Conservation (phyloP, 2,329 filamentous ascomycete genomes). For the Macroventuria anomochaeta region DNA sequence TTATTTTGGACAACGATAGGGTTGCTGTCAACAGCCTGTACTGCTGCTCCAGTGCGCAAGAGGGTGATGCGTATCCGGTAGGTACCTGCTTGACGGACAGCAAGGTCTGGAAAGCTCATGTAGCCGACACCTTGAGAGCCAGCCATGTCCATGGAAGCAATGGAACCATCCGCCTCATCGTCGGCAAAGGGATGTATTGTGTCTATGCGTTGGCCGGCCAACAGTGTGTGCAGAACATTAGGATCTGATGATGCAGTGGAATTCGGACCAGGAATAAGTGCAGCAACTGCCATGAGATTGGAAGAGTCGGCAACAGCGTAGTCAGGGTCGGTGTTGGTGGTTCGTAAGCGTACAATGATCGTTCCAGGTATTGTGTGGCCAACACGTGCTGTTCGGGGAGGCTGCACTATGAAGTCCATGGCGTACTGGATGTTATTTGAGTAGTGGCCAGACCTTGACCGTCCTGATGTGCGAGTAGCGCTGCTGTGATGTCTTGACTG, state of each 20-base stretch:
- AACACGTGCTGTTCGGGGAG: conserved; percentile 42
- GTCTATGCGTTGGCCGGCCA: conserved; percentile 42
- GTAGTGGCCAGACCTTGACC: conserved; percentile 35
- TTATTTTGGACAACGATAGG: conserved; percentile 40
- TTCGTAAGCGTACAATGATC: conserved; percentile 44
- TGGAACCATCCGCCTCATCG: conserved; percentile 45
- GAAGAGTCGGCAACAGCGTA: conserved; percentile 43
- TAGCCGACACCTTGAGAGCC: conserved; percentile 47
- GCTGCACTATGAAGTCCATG: conserved; percentile 50
- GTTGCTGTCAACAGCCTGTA: conserved; percentile 46
- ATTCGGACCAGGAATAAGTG: conserved; percentile 39
- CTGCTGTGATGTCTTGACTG: conserved; percentile 38
- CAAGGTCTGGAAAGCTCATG: conserved; percentile 47
- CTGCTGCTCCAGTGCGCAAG: conserved; percentile 40
- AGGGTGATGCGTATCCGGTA: conserved; percentile 49
- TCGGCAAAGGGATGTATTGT: conserved; percentile 47
- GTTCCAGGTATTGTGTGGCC: conserved; percentile 42
- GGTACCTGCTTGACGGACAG: conserved; percentile 45
- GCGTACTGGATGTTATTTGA: conserved; percentile 43
- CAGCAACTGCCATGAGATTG: conserved; percentile 44
- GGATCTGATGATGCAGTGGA: conserved; percentile 39
- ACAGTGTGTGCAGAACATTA: conserved; percentile 36
- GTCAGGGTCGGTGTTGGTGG: conserved; percentile 39
- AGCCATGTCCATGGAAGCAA: conserved; percentile 46
- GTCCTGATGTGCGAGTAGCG: conserved; percentile 29